Evolutionary conservation across 257 asterid genomes (phyloP).

Genomic region (Oldenlandia corymbosa): DNA sequence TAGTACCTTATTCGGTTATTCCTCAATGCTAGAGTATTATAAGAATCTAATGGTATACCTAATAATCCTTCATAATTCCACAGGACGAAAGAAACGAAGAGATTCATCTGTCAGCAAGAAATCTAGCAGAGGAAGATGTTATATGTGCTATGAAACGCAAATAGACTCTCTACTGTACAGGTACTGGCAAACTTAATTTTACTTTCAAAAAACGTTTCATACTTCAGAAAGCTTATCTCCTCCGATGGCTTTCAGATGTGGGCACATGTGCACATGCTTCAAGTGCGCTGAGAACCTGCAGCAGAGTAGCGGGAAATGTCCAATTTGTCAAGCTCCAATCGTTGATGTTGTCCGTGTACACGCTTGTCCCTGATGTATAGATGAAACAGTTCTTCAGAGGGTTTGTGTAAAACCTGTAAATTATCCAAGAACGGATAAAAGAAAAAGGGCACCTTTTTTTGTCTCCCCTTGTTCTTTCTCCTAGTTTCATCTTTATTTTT

Average conservation of each 20-base stretch:
- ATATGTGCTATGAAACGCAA: conserved; percentile 56
- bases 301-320: conserved; percentile 64
- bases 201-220: background rate
- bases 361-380: conserved; percentile 30
- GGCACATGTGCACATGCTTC: conserved; percentile 92
- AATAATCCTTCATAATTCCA: conserved; percentile 1
- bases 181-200: conserved; percentile 24
- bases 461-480: background rate
- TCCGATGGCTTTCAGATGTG: conserved; percentile 48
- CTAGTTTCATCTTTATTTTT: background rate
- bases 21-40: too few relatives aligned
- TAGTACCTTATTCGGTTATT: too few relatives aligned
- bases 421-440: conserved; percentile 14
- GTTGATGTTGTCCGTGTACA: conserved; percentile 56
- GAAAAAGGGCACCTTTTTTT: conserved; percentile 15
- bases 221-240: background rate
- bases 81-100: conserved; percentile 43
- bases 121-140: conserved; percentile 43
- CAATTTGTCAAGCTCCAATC: conserved; percentile 69
- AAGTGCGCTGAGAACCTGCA: conserved; percentile 72
- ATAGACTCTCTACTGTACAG: conserved; percentile 76
- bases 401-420: background rate
- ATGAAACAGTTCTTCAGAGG: conserved; percentile 32
- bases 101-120: conserved; percentile 22
- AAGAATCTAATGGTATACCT: background rate